Conservation (phyloP, 148 eudicot species). For the Arctostaphylos glauca region DNA sequence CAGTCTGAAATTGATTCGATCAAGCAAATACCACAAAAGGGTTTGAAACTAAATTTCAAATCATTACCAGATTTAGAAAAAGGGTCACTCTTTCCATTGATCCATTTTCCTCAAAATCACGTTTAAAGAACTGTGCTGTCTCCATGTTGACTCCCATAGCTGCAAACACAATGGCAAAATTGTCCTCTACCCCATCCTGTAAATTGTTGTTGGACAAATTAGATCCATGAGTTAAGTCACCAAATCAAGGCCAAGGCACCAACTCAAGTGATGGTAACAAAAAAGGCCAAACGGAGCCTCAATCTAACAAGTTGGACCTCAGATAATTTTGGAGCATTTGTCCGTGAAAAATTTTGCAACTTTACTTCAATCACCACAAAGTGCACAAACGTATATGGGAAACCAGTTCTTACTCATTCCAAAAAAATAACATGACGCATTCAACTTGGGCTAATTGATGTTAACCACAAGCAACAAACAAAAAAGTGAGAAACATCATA, state of each 20-base stretch:
- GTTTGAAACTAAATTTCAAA: background rate
- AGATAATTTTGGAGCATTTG: background rate
- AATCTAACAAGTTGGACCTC: background rate
- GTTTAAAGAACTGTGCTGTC: slow-evolving; percentile 98
- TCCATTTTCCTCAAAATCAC: slow-evolving; percentile 99
- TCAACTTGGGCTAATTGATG: background rate
- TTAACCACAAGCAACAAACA: background rate
- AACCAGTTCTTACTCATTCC: background rate
- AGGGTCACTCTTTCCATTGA: slow-evolving; percentile 99
- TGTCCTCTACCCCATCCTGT: slow-evolving; percentile 84
- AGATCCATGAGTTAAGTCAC: background rate
- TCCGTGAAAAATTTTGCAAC: background rate
- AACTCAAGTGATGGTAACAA: slow-evolving; percentile 1
- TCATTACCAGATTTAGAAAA: slow-evolving; percentile 78
- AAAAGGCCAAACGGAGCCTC: background rate
- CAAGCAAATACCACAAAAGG: slow-evolving; percentile 5
- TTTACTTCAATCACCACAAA: background rate
- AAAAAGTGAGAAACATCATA: background rate
- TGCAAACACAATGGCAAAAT: slow-evolving; percentile 98
- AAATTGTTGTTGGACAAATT: background rate
- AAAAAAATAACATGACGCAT: background rate
- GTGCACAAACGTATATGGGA: background rate
- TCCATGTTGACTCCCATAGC: slow-evolving; percentile 99
- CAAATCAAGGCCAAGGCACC: background rate
- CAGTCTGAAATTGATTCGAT: background rate